Base-by-base conservation (phyloP, 169 alveolate species). In the Cytauxzoon felis region DNA sequence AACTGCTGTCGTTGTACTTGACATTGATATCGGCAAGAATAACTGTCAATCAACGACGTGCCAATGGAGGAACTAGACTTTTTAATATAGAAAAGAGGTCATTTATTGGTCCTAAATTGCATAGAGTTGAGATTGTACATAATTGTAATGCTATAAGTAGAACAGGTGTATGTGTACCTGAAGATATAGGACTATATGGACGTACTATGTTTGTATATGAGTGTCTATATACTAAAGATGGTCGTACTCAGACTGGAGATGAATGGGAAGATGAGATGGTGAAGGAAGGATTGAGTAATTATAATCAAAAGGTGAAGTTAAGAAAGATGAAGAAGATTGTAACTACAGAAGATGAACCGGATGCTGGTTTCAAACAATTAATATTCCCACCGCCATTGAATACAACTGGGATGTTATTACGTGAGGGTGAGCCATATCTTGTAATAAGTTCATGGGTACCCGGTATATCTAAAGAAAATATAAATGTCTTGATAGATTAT, bases 81-180 rank as follows among this genome's bases (percentile, higher is more conserved):
- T n/a, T n/a, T n/a, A n/a, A n/a, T n/a, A n/a, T n/a, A n/a, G n/a
- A n/a, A n/a, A n/a, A n/a, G n/a, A n/a, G n/a, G n/a, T n/a, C n/a
- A n/a, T n/a, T n/a, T n/a, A n/a, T n/a, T n/a, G n/a, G n/a, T n/a
- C n/a, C n/a, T n/a, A n/a, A n/a, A n/a, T n/a, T n/a, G n/a, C n/a
- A n/a, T n/a, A n/a, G n/a, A n/a, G n/a, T n/a, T n/a, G n/a, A n/a
- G n/a, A n/a, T n/a, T n/a, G n/a, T n/a, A n/a, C n/a, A n/a, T n/a
- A n/a, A 71, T 7, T 32, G 53, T 16, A 50, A 64, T 23, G 81
- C 70, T 1, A 56, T 65, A 1, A 29, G 69, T 6, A 60, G 84
- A 8, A 73, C 63, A 0, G 84, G 84, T 6, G 80, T 73, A n/a
- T 73, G 84, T 32, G 78, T 73, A 2, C 84, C 84, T 2, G 79